Evolutionary conservation across 371 early-diverging fungal genomes (phyloP), one percentile per base, ranked within the genome.

Genomic region (Thermomucor indicae-seudaticae): DNA sequence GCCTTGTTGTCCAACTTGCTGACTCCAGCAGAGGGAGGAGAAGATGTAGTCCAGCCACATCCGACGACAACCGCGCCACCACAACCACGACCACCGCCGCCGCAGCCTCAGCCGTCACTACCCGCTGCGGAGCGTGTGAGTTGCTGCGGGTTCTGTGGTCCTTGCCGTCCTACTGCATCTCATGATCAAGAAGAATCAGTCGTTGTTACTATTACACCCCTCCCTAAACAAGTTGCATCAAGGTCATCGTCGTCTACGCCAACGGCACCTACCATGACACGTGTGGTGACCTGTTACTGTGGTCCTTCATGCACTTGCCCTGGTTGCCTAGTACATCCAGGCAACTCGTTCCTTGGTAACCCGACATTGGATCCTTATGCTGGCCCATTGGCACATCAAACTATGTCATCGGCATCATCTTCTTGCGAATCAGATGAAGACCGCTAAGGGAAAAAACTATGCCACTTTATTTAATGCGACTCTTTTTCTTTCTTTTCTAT

Each of bases 171-270:
- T n/a, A 38, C 17, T 6, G 24, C 51, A 14, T 17, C 31, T 16
- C 29, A 46, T 17, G 24, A 39, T 1, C 49, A 29, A 17, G 64
- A 60, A 7, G 75, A 74, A 54, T 74, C 75, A 1, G 70, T 74
- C 3, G 64, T 70, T 24, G 66, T 74, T 20, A 74, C 71, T 19
- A 74, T 74, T 24, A 69, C 75, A 2, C 75, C 75, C 16, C 49
- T 72, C 6, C 32, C 43, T 23, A 47, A 41, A 51, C 39, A 30
- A 44, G 24, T 22, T 31, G 20, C 44, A 14, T 8, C 47, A 12
- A 31, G 22, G 20, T 40, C 34, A 40, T 10, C 35, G 35, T n/a
- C 32, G 42, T 25, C 42, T 23, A 42, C 53, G 24, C 28, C 46
- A 27, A 31, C 35, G 29, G 24, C 45, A 40, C 16, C 44, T 23